phyloP scores from a whole-genome alignment of 1,284 basidiomycete species.

The Papiliotrema nemorosa region DNA sequence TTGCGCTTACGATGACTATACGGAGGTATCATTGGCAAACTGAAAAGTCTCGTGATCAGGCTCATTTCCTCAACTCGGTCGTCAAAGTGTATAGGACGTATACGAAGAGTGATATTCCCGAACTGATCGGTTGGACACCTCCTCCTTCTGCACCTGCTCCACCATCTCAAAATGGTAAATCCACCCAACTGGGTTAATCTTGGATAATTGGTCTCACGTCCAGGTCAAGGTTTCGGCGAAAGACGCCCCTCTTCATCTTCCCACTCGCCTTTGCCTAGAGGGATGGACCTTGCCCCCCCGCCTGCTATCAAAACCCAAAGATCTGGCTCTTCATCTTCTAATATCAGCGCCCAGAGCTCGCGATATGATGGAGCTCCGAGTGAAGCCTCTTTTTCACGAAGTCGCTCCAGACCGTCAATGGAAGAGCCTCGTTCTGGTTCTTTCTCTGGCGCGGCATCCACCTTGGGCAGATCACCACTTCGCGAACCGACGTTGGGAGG shows the following conservation, averaged over 20 bases:
- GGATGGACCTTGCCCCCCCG: slow-evolving; percentile 13
- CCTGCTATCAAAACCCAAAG: slow-evolving; percentile 10
- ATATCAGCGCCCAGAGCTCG: slow-evolving; percentile 11
- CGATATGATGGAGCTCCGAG: slow-evolving; percentile 3
- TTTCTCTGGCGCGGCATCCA: neutral
- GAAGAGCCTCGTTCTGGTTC: slow-evolving; percentile 21
- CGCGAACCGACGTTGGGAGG: slow-evolving; percentile 12
- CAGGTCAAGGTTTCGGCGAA: neutral
- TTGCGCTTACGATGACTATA: slow-evolving; percentile 73
- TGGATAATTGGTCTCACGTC: too few species aligned
- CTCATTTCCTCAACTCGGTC: slow-evolving; percentile 64
- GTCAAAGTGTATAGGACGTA: slow-evolving; percentile 67
- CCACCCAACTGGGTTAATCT: too few species aligned
- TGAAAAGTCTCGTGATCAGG: slow-evolving; percentile 67
- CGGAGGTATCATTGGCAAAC: slow-evolving; percentile 83
- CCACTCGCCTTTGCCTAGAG: slow-evolving; percentile 8
- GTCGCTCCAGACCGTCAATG: slow-evolving; percentile 13
- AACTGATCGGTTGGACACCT: slow-evolving; percentile 41
- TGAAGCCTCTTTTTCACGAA: slow-evolving; percentile 2
- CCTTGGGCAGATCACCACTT: slow-evolving; percentile 26
- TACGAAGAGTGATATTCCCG: slow-evolving; percentile 55
- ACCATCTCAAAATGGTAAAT: neutral
- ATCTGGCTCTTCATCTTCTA: slow-evolving; percentile 18
- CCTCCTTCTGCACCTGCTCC: slow-evolving; percentile 2
- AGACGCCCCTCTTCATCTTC: slow-evolving; percentile 8